phyloP scores from a whole-genome alignment of 2,329 filamentous ascomycete species.

The Epichloe sylvatica region DNA sequence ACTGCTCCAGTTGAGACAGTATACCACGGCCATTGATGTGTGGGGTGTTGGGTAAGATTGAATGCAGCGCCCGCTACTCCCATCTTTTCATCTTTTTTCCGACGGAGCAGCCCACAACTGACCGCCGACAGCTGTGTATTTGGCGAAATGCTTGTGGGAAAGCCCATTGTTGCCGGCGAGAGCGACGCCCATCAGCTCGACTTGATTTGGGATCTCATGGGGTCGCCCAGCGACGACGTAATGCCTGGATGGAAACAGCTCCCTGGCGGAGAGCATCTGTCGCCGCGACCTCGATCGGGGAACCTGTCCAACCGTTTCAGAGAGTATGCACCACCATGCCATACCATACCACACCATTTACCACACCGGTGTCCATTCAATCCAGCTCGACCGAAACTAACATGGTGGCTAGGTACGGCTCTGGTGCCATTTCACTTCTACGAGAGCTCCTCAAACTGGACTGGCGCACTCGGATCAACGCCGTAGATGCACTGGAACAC shows the following conservation, averaged over 20 bases:
- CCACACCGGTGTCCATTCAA: background rate
- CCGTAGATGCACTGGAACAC: slow-evolving; percentile 83
- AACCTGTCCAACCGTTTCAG: slow-evolving; percentile 63
- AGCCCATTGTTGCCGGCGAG: slow-evolving; percentile 81
- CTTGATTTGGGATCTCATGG: slow-evolving; percentile 86
- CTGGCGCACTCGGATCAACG: slow-evolving; percentile 80
- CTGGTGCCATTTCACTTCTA: slow-evolving; percentile 63
- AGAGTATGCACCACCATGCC: slow-evolving; percentile 34
- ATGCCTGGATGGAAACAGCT: slow-evolving; percentile 86
- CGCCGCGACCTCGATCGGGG: slow-evolving; percentile 44
- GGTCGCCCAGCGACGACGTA: slow-evolving; percentile 72
- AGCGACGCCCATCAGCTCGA: slow-evolving; percentile 83
- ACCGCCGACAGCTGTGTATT: slow-evolving; percentile 70
- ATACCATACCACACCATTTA: background rate
- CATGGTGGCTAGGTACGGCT: slow-evolving; percentile 37
- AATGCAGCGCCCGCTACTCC: too few species aligned
- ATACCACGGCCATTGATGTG: slow-evolving; percentile 95
- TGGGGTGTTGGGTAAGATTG: slow-evolving; percentile 81
- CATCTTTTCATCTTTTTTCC: background rate
- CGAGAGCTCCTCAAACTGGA: slow-evolving; percentile 75
- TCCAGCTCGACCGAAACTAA: background rate
- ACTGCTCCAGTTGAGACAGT: slow-evolving; percentile 70
- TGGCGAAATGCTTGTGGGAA: slow-evolving; percentile 90
- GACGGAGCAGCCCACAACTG: slow-evolving; percentile 6
- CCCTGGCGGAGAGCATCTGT: slow-evolving; percentile 66